These are phyloP conservation scores for Dovyalis caffra DNA, from an alignment of 345 rosid species.

Conservation along the genomic window DNA sequence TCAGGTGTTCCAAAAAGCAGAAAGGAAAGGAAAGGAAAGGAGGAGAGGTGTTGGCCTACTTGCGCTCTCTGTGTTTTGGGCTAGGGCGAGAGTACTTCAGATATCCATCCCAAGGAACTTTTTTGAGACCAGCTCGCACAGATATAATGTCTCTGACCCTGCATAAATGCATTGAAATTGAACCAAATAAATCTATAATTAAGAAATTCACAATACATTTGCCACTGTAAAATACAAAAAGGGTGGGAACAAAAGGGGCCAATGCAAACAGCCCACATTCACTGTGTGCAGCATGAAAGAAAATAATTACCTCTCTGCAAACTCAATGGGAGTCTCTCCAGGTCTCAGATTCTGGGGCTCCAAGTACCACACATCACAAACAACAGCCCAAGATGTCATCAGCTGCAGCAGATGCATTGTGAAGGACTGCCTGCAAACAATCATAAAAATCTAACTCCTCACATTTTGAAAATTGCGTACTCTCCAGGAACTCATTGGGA, in stretches of 20 bases:
- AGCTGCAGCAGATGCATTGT: slow-evolving; percentile 95
- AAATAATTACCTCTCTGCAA: slow-evolving; percentile 83
- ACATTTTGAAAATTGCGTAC: not conserved
- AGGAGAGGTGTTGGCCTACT: slow-evolving; percentile 55
- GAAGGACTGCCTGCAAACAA: slow-evolving; percentile 80
- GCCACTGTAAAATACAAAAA: not conserved
- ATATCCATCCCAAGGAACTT: slow-evolving; percentile 99
- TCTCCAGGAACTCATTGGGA: not conserved
- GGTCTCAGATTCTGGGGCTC: slow-evolving; percentile 86
- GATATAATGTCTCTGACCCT: slow-evolving; percentile 96
- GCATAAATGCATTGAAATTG: slow-evolving; percentile 19
- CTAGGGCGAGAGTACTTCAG: slow-evolving; percentile 92
- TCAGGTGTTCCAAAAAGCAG: not conserved
- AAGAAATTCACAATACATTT: not conserved
- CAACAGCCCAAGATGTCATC: slow-evolving; percentile 99
- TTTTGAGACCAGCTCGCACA: slow-evolving; percentile 83
- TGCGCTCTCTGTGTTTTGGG: slow-evolving; percentile 88
- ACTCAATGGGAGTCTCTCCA: slow-evolving; percentile 88
- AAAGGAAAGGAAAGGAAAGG: not conserved
- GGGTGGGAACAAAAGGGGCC: not conserved
- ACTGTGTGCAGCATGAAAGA: slow-evolving; percentile 1
- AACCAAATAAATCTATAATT: not conserved
- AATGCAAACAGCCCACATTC: not conserved
- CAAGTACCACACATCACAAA: slow-evolving; percentile 98
- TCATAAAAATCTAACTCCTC: not conserved